Evolutionary conservation across 2,329 filamentous ascomycete genomes (phyloP), one percentile per base, ranked within the genome.

Genomic region (Aspergillus hortae): DNA sequence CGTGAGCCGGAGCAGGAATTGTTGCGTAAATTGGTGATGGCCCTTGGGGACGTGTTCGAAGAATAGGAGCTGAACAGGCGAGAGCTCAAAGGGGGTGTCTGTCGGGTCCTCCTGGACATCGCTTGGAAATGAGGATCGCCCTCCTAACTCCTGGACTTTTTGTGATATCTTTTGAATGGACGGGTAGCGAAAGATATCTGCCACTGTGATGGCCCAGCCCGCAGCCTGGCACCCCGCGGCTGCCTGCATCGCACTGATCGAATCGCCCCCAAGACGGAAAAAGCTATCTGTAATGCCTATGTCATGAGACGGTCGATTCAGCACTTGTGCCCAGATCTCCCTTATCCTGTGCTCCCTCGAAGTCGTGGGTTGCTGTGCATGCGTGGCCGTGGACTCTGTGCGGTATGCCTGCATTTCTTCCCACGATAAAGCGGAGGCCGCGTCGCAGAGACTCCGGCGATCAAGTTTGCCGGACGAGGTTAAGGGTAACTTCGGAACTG

Each of bases 231-330:
- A 53, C 3, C 52, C 25, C 2, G 54, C 44, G 2, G 47, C 53
- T 1, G 53, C 36, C 33, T 56, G 59, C 58, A 64, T 63, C 1
- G 60, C 61, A 14, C 44, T 56, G 42, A 64, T 49, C 1, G 60
- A 63, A 30, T 65, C 62, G 0, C 62, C 61, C 4, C 62, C 60
- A 6, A 59, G 45, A 11, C 49, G 46, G 33, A 63, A 58, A 52
- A 70, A 70, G 47, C 52, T 63, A 15, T 63, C 58, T 2, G 46
- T 48, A 6, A 47, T 25, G 3, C 52, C 53, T 5, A 61, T 45
- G 2, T 46, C n/a, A 2, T 44, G 41, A 2, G 27, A 23, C 5
- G 44, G 19, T 6, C 41, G 27, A 14, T 57, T 57, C 7, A 61
- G 42, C 1, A 38, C 42, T 7, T 50, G 6, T 0, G 51, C 51